Base-by-base conservation (phyloP, 2,329 filamentous ascomycete species). In the Pestalotiopsis sp. region DNA sequence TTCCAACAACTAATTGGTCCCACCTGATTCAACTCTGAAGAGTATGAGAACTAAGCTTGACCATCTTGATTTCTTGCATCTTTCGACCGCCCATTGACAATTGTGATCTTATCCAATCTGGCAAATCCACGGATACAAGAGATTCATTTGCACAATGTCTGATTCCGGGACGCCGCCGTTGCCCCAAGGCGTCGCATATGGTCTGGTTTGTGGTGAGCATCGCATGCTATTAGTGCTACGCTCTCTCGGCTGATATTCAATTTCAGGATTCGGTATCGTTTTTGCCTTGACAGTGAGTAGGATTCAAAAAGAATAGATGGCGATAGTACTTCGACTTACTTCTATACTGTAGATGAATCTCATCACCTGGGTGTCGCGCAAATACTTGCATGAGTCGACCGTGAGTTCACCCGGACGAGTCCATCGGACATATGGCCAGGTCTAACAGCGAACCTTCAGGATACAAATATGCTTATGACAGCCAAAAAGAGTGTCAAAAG, bases 401-500 rank as follows among this genome's bases (percentile, higher is more conserved):
- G 66, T 64, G 9, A 38, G 65, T 22, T 20, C 57, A 55, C 30
- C 24, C 9, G 6, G 17, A 1, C 39, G 7, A 30, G n/a, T 39
- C 52, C 13, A 4, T 40, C 11, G 7, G 2, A 35, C 7, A 35
- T 35, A 35, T 35, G 30, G 7, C 0, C 30, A 35, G 30, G 4
- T 39, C 58, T 67, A 55, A 67, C 40, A 24, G 14, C 40, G 48
- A 39, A 30, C 13, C 5, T 35, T 1, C 35, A 68, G 64, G 67
- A 68, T 20, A 65, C 67, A 14, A 68, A 68, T 55, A 67, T 67
- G 59, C 64, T 68, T 26, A 68, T 68, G 67, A 68, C 67, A 4
- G 67, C 67, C 22, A 68, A 68, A 59, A 68, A 68, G 52, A 68
- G 67, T 39, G 65, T 68, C 14, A 68, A 68, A 55, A 64, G 57